Base-by-base conservation (phyloP, 768 basidiomycete species). In the Lactarius akahatsu region DNA sequence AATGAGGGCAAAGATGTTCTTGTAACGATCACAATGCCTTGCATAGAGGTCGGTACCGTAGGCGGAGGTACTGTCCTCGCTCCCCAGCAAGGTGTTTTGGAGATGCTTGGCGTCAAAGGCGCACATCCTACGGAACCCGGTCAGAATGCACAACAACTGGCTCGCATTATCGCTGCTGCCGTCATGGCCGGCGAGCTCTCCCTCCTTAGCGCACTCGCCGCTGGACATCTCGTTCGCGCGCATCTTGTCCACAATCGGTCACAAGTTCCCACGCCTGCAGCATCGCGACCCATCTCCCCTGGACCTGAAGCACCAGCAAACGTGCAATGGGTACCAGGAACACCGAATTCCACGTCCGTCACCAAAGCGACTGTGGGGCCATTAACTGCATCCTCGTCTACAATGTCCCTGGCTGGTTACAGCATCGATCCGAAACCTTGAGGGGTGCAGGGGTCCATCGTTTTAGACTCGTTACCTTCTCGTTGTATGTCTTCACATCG, bases 161-260 rank as follows among this genome's bases (percentile, higher is more conserved):
- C 97, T 2, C 85, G 94, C 40, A 84, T 98, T 73, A 91, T 99
- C 71, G 90, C 89, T 43, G 87, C 94, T 0, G 84, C 93, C 0
- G 97, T 99, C 72, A 97, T 98, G 94, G 96, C 97, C 2, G 97
- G 97, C 41, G 97, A 99, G 77, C 81, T 98, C 38, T 92, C 91
- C 20, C 82, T 99, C 67, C 83, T 99, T 75, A 89, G 88, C 70
- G 96, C 97, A 2, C 85, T 99, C 45, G 96, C 96, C 1, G 95
- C 94, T 3, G 96, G 96, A 0, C 95, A 97, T 74, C 83, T 98
- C 68, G 94, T 98, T 73, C 85, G 90, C 47, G 96, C 96, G 34
- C 95, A 98, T 75, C 85, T 97, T 77, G 88, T 86, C 41, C 95
- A 96, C 80, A 98, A 98, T 75, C 85, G 96, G 63, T 91, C 89